Conservation (phyloP, 1,284 basidiomycete species). For the Rhodofomes roseus region DNA sequence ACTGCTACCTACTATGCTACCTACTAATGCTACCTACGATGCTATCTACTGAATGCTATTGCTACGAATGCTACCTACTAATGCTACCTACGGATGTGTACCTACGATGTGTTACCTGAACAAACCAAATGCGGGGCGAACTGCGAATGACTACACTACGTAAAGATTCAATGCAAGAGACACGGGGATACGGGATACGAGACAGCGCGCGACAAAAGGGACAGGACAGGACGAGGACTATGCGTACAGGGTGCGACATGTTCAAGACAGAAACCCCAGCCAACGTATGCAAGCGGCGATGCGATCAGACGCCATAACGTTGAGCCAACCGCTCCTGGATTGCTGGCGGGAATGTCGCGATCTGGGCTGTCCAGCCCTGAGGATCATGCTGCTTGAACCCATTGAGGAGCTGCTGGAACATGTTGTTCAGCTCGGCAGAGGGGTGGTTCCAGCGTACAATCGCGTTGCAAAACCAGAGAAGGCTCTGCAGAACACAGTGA, state of each 20-base stretch:
- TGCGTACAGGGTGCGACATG: not conserved
- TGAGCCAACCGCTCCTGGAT: slow-evolving; percentile 75
- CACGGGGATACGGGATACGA: slow-evolving; percentile 16
- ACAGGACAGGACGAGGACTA: slow-evolving; percentile 7
- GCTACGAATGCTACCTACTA: slow-evolving; percentile 32
- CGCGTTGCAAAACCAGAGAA: slow-evolving; percentile 97
- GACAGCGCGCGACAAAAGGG: slow-evolving; percentile 10
- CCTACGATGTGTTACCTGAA: slow-evolving; percentile 3
- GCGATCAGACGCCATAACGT: slow-evolving; percentile 67
- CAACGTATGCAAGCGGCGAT: not conserved
- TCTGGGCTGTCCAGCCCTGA: slow-evolving; percentile 73
- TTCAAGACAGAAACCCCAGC: not conserved
- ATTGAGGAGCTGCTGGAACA: slow-evolving; percentile 83
- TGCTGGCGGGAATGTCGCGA: slow-evolving; percentile 70
- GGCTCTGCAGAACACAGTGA: slow-evolving; percentile 48
- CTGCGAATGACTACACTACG: slow-evolving; percentile 26
- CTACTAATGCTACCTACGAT: slow-evolving; percentile 3
- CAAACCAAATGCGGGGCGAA: slow-evolving; percentile 6
- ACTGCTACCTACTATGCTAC: not conserved
- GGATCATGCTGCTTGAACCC: slow-evolving; percentile 86
- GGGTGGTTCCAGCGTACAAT: slow-evolving; percentile 91
- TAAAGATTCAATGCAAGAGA: slow-evolving; percentile 20
- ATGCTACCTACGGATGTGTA: slow-evolving; percentile 39
- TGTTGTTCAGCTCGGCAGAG: slow-evolving; percentile 82
- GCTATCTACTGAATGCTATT: slow-evolving; percentile 3